Evolutionary conservation across 2,329 filamentous ascomycete species (phyloP).

Genomic region (Xylariaceae sp.): DNA sequence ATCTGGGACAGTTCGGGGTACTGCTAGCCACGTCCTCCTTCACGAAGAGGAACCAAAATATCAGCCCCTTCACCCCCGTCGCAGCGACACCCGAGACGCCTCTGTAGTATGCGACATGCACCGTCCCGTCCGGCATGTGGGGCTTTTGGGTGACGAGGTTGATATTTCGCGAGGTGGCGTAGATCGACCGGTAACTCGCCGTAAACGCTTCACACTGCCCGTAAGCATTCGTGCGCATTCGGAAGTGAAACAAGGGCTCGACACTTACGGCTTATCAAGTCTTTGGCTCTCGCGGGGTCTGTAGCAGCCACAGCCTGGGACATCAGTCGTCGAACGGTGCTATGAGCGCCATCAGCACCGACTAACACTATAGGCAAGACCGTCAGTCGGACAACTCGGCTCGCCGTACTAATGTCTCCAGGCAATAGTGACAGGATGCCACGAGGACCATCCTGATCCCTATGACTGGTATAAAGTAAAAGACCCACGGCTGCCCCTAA

Average conservation of each 20-base stretch:
- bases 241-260: background rate
- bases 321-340: slow-evolving; percentile 12
- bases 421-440: background rate
- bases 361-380: slow-evolving; percentile 10
- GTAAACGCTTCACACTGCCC: slow-evolving; percentile 6
- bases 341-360: slow-evolving; percentile 19
- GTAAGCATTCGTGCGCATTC: background rate
- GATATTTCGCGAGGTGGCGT: slow-evolving; percentile 14
- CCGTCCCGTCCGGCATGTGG: slow-evolving; percentile 7
- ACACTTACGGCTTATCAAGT: slow-evolving; percentile 9
- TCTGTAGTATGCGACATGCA: slow-evolving; percentile 13
- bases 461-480: background rate
- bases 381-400: background rate
- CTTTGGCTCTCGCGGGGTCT: slow-evolving; percentile 5
- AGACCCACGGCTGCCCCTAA: slow-evolving; percentile 11
- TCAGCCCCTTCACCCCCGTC: slow-evolving; percentile 1
- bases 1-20: slow-evolving; percentile 12
- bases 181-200: slow-evolving; percentile 15
- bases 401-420: background rate
- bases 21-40: slow-evolving; percentile 7
- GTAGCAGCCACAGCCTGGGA: slow-evolving; percentile 5
- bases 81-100: slow-evolving; percentile 13
- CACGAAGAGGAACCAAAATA: slow-evolving; percentile 15
- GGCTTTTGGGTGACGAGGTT: background rate
- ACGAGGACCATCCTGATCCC: background rate